These are phyloP conservation scores for Chrysosporium keratinophilum DNA, from an alignment of 2,329 filamentous ascomycete genomes.

Conservation along the genomic window DNA sequence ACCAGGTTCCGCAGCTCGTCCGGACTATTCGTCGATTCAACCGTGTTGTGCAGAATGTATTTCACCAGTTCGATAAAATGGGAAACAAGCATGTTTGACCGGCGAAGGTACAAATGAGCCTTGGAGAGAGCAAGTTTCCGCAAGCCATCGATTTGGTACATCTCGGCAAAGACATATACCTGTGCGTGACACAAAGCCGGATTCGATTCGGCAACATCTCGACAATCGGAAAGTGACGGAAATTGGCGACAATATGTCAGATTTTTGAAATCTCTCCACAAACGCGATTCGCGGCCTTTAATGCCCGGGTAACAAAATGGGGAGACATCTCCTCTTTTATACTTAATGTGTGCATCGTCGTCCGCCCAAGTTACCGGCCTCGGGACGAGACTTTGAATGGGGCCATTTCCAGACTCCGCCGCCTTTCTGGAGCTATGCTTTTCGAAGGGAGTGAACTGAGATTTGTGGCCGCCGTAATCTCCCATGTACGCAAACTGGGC, in stretches of 20 bases:
- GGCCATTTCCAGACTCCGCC: too few relatives aligned
- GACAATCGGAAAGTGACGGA: neutral
- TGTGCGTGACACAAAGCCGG: constrained; percentile 27
- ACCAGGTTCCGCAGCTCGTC: neutral
- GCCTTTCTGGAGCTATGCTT: too few relatives aligned
- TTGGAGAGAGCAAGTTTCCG: constrained; percentile 25
- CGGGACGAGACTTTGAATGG: too few relatives aligned
- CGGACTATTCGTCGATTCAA: constrained; percentile 18
- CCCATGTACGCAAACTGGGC: neutral
- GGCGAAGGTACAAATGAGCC: constrained; percentile 25
- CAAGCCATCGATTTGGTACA: constrained; percentile 30
- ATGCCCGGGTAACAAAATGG: too few relatives aligned
- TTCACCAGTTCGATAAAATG: constrained; percentile 8
- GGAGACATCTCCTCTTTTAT: too few relatives aligned
- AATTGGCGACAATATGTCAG: neutral
- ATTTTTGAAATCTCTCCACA: neutral
- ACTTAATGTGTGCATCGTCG: too few relatives aligned
- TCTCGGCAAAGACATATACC: constrained; percentile 35
- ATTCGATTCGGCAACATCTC: neutral
- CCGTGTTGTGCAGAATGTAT: constrained; percentile 52
- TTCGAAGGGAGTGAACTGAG: neutral
- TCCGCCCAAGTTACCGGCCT: too few relatives aligned
- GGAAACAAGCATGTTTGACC: constrained; percentile 19
- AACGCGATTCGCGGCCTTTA: neutral
- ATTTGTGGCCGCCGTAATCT: neutral